Base-by-base conservation (phyloP, 768 basidiomycete genomes). In the Clathrus columnatus region DNA sequence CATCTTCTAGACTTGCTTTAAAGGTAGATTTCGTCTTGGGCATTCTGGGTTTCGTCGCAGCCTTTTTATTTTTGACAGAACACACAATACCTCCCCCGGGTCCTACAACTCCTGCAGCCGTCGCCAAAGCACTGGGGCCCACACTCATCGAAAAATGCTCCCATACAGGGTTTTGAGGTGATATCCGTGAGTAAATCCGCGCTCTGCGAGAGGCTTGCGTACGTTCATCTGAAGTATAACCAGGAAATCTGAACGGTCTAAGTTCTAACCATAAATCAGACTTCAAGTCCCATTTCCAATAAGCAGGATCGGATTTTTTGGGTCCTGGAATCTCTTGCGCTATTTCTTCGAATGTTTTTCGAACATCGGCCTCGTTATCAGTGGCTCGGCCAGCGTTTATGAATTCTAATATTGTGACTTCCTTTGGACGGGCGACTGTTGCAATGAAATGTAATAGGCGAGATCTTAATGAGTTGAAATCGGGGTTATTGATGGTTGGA, bases 91-190 rank as follows among this genome's bases (percentile, higher is more conserved):
- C 51, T 44, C 71, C 69, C 24, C 67, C 60, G 21, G 74, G 65
- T 26, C 70, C 64, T 17, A 73, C 23, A 23, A 43, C 50, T 10
- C 41, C 53, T 8, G 27, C 51, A 18, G 23, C 52, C 50, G 48
- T 10, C 5, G 44, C 14, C 18, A 5, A 4, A 47, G 27, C 27
- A 55, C 50, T n/a, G 56, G 48, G 43, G 69, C 63, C 20, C 73
- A 60, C 28, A 23, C 23, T 11, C 14, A 44, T 43, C 28, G 65
- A 66, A 1, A 82, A 74, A 60, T 83, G 74, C 10, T 72, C 65
- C 86, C 87, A 89, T n/a, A 72, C 69, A 5, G 81, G 72, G 65
- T 88, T 82, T 17, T 69, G 74, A 54, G 82, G 74, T 21, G 79
- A 78, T 57, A 87, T 79, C 23, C 74, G 75, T 51, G 86, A 68